Conservation (phyloP, 108 stramenopile genomes). For the Pseudonitzschia multistriata region DNA sequence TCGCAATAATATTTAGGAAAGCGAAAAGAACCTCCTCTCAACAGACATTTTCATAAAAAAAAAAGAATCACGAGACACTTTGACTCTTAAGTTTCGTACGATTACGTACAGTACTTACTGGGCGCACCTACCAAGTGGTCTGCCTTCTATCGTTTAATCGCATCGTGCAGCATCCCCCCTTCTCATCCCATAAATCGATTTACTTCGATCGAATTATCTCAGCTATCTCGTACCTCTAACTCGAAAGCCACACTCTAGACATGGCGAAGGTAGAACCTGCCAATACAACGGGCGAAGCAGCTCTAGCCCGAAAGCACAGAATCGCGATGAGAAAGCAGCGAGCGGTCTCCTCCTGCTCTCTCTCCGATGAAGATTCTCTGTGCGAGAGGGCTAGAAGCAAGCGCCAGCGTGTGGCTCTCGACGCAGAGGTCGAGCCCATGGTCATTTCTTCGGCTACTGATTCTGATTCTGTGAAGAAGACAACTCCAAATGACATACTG, state of each 20-base stretch:
- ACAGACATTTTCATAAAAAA: too few species aligned
- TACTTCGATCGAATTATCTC: background rate
- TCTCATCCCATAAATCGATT: background rate
- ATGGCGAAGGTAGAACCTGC: background rate
- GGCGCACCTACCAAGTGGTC: too few species aligned
- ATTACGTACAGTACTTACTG: too few species aligned
- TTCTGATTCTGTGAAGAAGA: background rate
- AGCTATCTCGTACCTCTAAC: too few species aligned
- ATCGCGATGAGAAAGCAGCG: conserved; percentile 6
- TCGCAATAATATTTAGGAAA: too few species aligned
- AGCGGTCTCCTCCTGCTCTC: background rate
- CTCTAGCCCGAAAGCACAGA: conserved; percentile 1
- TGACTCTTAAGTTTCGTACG: too few species aligned
- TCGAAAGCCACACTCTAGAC: conserved; percentile 2
- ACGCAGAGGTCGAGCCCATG: background rate
- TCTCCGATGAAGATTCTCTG: background rate
- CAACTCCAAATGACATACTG: conserved; percentile 4
- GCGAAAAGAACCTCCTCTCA: too few species aligned
- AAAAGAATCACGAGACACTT: too few species aligned
- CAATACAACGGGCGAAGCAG: background rate
- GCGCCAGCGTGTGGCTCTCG: background rate
- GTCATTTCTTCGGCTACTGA: background rate
- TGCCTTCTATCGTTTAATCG: too few species aligned
- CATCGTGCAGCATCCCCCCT: too few species aligned
- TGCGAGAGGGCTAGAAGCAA: background rate